These are phyloP conservation scores for Salix brachista DNA, from an alignment of 345 rosid genomes.

Conservation along the genomic window DNA sequence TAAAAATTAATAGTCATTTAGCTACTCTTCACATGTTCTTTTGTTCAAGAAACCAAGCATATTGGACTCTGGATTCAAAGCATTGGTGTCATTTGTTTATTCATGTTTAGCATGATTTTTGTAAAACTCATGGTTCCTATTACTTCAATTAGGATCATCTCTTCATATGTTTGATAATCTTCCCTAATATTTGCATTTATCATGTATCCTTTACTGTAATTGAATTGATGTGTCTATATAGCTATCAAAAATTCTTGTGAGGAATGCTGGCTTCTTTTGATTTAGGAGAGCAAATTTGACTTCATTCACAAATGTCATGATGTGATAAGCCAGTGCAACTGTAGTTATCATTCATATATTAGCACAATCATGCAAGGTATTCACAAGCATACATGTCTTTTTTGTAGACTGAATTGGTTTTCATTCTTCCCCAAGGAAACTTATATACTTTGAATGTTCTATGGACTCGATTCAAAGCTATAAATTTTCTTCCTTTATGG, in stretches of 20 bases:
- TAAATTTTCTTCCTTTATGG: constrained; percentile 7
- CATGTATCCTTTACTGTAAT: background rate
- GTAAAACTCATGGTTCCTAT: background rate
- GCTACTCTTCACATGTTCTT: background rate
- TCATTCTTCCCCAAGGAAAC: constrained; percentile 9
- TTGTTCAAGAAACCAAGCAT: background rate
- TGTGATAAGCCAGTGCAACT: background rate
- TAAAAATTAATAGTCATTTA: background rate
- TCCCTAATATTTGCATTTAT: background rate
- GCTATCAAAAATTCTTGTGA: background rate
- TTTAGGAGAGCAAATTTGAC: background rate
- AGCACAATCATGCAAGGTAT: background rate
- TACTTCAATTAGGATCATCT: background rate
- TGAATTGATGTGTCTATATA: background rate
- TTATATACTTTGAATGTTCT: background rate
- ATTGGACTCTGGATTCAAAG: background rate
- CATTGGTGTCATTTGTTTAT: background rate
- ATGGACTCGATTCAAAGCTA: background rate
- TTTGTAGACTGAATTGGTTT: background rate
- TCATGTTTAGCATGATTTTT: background rate
- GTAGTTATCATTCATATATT: background rate
- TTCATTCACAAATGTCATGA: background rate
- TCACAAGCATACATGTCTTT: background rate
- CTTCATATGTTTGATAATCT: background rate
- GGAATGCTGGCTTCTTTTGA: background rate